Evolutionary conservation across 768 basidiomycete species (phyloP), one percentile per base, ranked within the genome.

Genomic region (Amanita rubescens): DNA sequence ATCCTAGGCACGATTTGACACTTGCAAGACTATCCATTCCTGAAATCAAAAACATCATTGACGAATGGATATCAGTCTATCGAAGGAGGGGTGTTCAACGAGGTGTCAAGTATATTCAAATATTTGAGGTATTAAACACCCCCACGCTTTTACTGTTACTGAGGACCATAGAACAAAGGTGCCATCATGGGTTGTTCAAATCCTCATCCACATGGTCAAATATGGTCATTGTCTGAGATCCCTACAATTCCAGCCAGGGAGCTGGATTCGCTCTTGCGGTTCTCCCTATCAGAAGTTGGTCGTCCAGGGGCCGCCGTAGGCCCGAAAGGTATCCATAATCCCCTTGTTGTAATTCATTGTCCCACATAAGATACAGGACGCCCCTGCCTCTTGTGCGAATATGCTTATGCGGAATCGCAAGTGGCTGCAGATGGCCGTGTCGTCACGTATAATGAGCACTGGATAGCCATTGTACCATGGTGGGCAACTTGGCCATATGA

Each of bases 401-500:
- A 94, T 59, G 84, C 80, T 19, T 72, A 83, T 49, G 75, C 79
- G 37, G 91, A 94, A 65, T 65, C 80, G 7, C 64, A 63, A 20
- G 60, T 73, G 14, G 55, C 64, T 5, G 63, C 70, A 20, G 19
- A 30, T 22, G 38, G 80, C 12, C 81, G 93, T 10, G 69, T 92
- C 37, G 84, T 94, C 2, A 64, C 84, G 32, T 71, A 76, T 64
- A 89, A 90, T 60, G 78, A 81, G 15, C 77, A 87, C 61, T 96
- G 90, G 80, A 75, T 88, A 2, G 90, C 85, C 0, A 63, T 95
- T 1, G 92, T 94, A 3, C 94, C 94, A 2, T 95, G 90, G 85
- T 96, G 94, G 94, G 94, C 93, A 5, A 80, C 81, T 30, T 96
- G 93, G 94, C 94, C 94, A 0, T 96, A 84, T 63, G 94, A 96